These are phyloP conservation scores for Astrothelium subdiscretum DNA, from an alignment of 495 filamentous ascomycete species.

Conservation along the genomic window DNA sequence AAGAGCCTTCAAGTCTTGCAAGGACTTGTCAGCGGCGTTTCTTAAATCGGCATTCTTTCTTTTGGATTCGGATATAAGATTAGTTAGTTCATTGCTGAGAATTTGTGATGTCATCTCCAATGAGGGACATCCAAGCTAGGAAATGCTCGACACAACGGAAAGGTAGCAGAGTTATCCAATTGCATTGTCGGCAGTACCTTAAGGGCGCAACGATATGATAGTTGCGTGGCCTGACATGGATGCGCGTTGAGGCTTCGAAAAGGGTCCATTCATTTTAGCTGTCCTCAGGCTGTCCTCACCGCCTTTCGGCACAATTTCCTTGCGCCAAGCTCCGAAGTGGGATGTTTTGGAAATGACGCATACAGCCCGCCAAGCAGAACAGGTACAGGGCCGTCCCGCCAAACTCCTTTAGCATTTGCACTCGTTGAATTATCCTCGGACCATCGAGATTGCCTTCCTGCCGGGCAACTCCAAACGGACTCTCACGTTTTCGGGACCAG, in stretches of 20 bases:
- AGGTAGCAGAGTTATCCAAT: not conserved
- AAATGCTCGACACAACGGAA: not conserved
- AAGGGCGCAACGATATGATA: not conserved
- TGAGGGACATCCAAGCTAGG: not conserved
- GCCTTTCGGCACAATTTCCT: not conserved
- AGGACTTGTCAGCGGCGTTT: slow-evolving; percentile 85
- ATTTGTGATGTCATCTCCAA: slow-evolving; percentile 77
- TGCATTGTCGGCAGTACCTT: not conserved
- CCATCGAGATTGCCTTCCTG: too few relatives aligned
- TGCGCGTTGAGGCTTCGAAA: not conserved
- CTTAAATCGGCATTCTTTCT: slow-evolving; percentile 81
- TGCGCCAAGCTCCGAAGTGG: not conserved
- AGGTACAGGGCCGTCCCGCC: not conserved
- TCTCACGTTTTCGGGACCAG: too few relatives aligned
- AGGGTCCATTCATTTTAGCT: not conserved
- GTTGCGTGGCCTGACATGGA: not conserved
- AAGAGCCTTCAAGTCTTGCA: slow-evolving; percentile 77
- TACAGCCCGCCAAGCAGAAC: not conserved
- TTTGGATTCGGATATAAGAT: slow-evolving; percentile 90
- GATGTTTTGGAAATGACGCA: not conserved
- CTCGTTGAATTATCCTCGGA: too few relatives aligned
- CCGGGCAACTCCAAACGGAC: too few relatives aligned
- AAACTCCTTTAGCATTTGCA: too few relatives aligned
- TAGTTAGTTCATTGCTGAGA: slow-evolving; percentile 76
- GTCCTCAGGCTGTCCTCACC: not conserved